Percentiles rank a stretch among this genome's conserved stretches.
These are phyloP conservation scores for Pseudopithomyces chartarum DNA, from an alignment of 2,329 filamentous ascomycete species.

Conservation along the genomic window DNA sequence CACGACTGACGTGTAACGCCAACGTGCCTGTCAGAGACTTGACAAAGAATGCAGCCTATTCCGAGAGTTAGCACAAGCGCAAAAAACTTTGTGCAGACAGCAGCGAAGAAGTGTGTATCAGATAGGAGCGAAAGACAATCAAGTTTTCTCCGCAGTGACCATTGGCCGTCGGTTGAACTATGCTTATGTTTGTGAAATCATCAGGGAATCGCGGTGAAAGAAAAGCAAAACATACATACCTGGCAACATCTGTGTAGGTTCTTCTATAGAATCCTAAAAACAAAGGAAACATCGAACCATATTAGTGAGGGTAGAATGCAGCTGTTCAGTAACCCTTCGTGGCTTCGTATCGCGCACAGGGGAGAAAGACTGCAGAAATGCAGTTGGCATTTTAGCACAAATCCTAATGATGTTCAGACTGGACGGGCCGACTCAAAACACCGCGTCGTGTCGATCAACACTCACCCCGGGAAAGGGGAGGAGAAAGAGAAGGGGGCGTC, in stretches of 20 bases:
- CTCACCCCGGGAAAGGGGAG: neutral
- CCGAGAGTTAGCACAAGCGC: constrained; percentile 13
- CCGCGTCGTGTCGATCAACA: constrained; percentile 7
- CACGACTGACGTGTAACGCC: constrained; percentile 18
- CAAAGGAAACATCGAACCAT: neutral
- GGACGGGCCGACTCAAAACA: constrained; percentile 4
- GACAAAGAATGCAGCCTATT: constrained; percentile 6
- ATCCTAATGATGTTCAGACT: neutral
- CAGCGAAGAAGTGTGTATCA: constrained; percentile 24
- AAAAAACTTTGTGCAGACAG: neutral
- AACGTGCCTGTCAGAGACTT: neutral
- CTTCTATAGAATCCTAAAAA: neutral
- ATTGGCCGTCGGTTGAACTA: constrained; percentile 50
- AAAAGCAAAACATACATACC: constrained; percentile 28
- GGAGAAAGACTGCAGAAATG: neutral
- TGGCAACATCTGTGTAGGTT: constrained; percentile 3
- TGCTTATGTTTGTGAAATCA: constrained; percentile 48
- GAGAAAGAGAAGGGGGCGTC: constrained; percentile 1
- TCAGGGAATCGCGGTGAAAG: constrained; percentile 31
- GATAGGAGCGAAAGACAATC: constrained; percentile 52
- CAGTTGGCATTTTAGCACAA: neutral
- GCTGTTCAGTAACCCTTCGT: neutral
- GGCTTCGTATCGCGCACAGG: neutral
- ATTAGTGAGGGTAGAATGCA: neutral
- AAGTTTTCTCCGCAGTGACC: constrained; percentile 46